Evolutionary conservation across 176 grass and related monocot species (phyloP), one percentile per base, ranked within the genome.

Genomic region (Phoenix roebelenii): DNA sequence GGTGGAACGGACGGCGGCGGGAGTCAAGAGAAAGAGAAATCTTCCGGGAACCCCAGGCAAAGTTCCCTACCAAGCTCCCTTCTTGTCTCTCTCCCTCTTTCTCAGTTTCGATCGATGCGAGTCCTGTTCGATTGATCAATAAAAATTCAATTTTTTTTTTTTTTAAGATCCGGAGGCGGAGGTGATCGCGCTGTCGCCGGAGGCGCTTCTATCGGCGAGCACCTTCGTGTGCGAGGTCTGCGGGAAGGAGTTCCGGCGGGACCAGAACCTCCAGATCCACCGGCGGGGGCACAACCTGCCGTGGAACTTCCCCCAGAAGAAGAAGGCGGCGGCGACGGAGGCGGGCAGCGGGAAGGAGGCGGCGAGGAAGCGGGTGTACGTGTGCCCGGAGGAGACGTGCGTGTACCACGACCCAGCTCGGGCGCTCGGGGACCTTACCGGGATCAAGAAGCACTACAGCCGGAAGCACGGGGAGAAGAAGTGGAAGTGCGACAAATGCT

Each of bases 361-460:
- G n/a, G 18, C 17, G 60, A 18, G 60, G 60, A 28, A 29, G 32
- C 28, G 32, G 60, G 60, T 62, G 60, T 62, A 62, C 60, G 60
- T 62, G 7, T 62, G 60, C 18, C 60, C 60, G 30, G 60, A 62
- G 30, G n/a, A 28, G 28, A 22, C 16, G 29, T 62, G 60, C 18
- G 60, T 62, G 60, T 15, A 62, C 32, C 60, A 62, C 60, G 30
- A 62, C 16, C 60, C 60, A 0, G n/a, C 60, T 17, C 28, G 60
- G 30, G 60, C 60, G 7, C 60, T 62, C 32, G 60, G 60, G 60
- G 32, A 62, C 25, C 57, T 59, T 6, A 59, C 57, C 15, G 57
- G 57, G 57, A 59, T 59, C 57, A 59, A 59, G 57, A 62, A 62
- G 60, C 60, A 62, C 60, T 62, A 44, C 32, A 44, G 30, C 28